Evolutionary conservation across 352 stramenopile species (phyloP), one percentile per base, ranked within the genome.

Genomic region (Globisporangium cederbergense): DNA sequence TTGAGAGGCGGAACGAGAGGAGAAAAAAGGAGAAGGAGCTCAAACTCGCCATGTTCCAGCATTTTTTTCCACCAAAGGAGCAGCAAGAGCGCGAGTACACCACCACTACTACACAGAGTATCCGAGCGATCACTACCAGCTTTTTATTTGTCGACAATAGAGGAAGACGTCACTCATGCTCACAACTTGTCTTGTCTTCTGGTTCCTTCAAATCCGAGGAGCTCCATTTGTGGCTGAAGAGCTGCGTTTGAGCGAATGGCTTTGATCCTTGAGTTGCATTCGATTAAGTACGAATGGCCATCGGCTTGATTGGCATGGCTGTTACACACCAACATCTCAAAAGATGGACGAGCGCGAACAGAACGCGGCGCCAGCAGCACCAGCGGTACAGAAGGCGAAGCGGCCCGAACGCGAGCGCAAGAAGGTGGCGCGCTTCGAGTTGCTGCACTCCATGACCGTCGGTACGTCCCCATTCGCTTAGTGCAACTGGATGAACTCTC

Each of bases 391-490:
- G 22, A 62, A 61, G 34, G 4, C 73, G 13, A 79, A 79, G 64
- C 68, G 68, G 10, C 73, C 71, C 7, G 61, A 53, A 20, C 73
- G 75, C 53, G 73, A 85, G 59, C 76, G 81, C 30, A 79, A 88
- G 67, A 82, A 73, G 60, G 74, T 78, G 59, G 68, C 76, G 59
- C 80, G 82, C 18, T 78, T 78, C 10, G 72, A 77, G 20, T 52
- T 91, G 3, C 70, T 93, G 25, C 77, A 78, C 38, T 72, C 72
- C 8, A 91, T 93, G 85, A 88, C 56, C 10, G 36, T 70, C 71
- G 78, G 80, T 88, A 38, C n/a, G 66, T 53, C 28, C 28, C n/a
- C 55, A 51, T 20, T 34, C 11, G 20, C 54, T 4, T 6, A 18
- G 40, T 6, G 11, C 14, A 46, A 3, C 40, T 13, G 32, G 32